These are phyloP conservation scores for Lactarius hatsudake DNA, from an alignment of 768 basidiomycete genomes.

Conservation along the genomic window DNA sequence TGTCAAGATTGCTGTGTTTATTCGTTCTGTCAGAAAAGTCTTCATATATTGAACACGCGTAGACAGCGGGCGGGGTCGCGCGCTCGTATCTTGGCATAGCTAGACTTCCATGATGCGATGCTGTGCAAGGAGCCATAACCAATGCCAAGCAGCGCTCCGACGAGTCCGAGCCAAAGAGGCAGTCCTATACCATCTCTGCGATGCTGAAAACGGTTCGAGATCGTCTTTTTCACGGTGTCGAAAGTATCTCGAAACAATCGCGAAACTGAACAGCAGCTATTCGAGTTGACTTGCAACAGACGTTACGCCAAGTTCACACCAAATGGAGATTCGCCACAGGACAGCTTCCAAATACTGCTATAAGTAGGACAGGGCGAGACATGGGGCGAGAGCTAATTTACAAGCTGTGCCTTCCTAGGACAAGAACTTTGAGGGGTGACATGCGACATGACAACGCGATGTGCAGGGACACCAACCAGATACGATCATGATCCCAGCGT, in stretches of 20 bases:
- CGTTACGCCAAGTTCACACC: background rate
- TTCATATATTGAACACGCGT: background rate
- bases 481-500: constrained; percentile 1
- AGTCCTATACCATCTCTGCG: background rate
- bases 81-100: background rate
- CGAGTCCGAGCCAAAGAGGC: background rate
- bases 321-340: background rate
- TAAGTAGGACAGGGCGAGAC: no score
- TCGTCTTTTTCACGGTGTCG: background rate
- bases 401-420: background rate
- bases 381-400: background rate
- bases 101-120: background rate
- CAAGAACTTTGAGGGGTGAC: background rate
- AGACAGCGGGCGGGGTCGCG: background rate
- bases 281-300: background rate
- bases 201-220: background rate
- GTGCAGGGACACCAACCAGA: background rate
- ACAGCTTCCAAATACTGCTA: background rate
- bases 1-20: background rate
- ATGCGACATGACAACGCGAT: background rate
- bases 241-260: background rate
- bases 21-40: background rate
- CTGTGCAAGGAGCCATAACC: background rate
- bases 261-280: background rate
- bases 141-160: background rate